Conservation (phyloP, 768 basidiomycete species). For the Tulasnella sp. region DNA sequence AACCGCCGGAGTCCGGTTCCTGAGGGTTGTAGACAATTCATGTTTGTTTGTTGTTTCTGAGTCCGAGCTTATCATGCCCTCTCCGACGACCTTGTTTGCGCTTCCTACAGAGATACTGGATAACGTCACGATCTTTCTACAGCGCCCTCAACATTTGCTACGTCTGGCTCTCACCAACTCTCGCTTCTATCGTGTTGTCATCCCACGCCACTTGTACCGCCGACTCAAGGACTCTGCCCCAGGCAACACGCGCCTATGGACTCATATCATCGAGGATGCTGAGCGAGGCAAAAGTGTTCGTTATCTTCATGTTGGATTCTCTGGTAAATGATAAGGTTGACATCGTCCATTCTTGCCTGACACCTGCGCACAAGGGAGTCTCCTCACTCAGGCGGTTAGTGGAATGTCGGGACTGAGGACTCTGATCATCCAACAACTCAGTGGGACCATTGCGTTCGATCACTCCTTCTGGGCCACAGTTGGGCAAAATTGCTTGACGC, state of each 20-base stretch:
- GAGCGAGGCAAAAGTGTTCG: not conserved
- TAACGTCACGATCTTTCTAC: not conserved
- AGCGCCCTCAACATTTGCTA: not conserved
- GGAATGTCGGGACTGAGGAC: not conserved
- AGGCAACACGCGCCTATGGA: not conserved
- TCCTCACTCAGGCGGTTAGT: not conserved
- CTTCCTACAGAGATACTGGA: not conserved
- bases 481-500: not conserved
- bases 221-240: not conserved
- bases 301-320: not conserved
- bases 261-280: not conserved
- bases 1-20: not conserved
- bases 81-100: not conserved
- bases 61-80: not conserved
- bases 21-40: not conserved
- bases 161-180: not conserved
- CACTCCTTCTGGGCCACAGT: not conserved
- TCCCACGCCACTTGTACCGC: not conserved
- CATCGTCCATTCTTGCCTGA: too few relatives aligned
- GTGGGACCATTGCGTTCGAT: not conserved
- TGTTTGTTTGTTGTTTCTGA: not conserved
- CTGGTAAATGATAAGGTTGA: too few relatives aligned
- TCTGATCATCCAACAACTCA: not conserved
- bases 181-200: not conserved
- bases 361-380: not conserved